Conservation (phyloP, 1,284 basidiomycete species). For the Mycena sp. region DNA sequence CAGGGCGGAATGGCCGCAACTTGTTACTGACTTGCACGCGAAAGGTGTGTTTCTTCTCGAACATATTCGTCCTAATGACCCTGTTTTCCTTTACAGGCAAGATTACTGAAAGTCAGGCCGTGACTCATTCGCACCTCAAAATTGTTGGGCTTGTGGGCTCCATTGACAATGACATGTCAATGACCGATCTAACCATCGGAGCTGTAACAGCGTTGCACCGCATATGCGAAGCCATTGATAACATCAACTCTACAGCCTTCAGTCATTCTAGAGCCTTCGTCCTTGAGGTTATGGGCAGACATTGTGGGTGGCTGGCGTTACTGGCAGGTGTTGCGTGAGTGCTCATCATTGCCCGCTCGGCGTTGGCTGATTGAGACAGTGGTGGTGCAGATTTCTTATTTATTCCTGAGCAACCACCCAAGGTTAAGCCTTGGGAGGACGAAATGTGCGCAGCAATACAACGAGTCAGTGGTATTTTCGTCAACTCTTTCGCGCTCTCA, state of each 20-base stretch:
- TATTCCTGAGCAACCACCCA: conserved; percentile 93
- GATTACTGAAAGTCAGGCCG: conserved; percentile 81
- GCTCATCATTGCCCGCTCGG: not conserved
- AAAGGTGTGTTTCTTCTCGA: conserved; percentile 52
- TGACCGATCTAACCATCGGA: conserved; percentile 98
- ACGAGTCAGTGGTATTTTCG: conserved; percentile 56
- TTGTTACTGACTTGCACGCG: conserved; percentile 75
- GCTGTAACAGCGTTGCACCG: conserved; percentile 95
- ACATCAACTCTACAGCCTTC: conserved; percentile 95
- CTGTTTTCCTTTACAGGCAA: conserved; percentile 54
- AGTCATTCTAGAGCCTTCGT: conserved; percentile 99
- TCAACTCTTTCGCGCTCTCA: not conserved
- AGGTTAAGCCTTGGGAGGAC: conserved; percentile 85
- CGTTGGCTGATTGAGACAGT: too few species aligned
- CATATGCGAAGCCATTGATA: conserved; percentile 98
- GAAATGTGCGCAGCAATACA: conserved; percentile 92
- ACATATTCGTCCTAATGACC: not conserved
- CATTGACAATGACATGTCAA: conserved; percentile 99
- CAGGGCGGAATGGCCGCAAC: conserved; percentile 91
- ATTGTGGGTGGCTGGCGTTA: conserved; percentile 97
- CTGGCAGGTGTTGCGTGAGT: conserved; percentile 88
- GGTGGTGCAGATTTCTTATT: conserved; percentile 98
- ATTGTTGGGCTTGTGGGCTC: conserved; percentile 98
- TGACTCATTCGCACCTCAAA: conserved; percentile 83
- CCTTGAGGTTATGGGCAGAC: conserved; percentile 98